phyloP scores from a whole-genome alignment of 2,329 filamentous ascomycete species.

The Zymoseptoria crescenta region DNA sequence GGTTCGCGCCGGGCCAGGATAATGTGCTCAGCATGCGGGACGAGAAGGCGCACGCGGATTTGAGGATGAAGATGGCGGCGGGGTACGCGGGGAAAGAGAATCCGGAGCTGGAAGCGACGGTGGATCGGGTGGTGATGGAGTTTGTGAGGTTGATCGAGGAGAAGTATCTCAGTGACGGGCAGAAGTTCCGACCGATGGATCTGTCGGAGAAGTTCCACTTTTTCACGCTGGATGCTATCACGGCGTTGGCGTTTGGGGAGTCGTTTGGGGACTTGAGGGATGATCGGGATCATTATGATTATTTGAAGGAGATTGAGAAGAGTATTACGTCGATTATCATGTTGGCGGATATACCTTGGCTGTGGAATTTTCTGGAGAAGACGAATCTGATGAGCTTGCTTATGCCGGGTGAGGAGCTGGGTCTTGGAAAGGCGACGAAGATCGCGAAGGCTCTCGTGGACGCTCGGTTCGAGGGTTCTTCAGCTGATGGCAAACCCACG shows the following conservation, averaged over 20 bases:
- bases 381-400: constrained; percentile 1
- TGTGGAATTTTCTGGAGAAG: constrained; percentile 7
- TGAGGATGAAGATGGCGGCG: constrained; percentile 4
- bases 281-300: constrained; percentile 4
- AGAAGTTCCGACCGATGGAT: constrained; percentile 4
- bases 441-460: constrained; percentile 3
- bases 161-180: background rate
- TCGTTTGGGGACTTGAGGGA: constrained; percentile 5
- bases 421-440: constrained; percentile 3
- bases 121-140: constrained; percentile 3
- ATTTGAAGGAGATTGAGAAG: constrained; percentile 6
- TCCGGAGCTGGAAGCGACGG: constrained; percentile 1
- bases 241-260: constrained; percentile 5
- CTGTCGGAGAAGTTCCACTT: constrained; percentile 4
- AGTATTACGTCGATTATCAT: constrained; percentile 2
- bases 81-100: constrained; percentile 10
- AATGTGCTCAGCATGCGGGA: constrained; percentile 5
- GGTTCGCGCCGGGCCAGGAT: constrained; percentile 5
- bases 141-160: constrained; percentile 2
- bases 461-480: background rate
- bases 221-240: constrained; percentile 7
- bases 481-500: constrained; percentile 2
- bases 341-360: constrained; percentile 3
- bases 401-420: background rate
- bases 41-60: constrained; percentile 2